Evolutionary conservation across 768 basidiomycete species (phyloP), one percentile per base, ranked within the genome.

Genomic region (Rubroboletus pulcherrimus): DNA sequence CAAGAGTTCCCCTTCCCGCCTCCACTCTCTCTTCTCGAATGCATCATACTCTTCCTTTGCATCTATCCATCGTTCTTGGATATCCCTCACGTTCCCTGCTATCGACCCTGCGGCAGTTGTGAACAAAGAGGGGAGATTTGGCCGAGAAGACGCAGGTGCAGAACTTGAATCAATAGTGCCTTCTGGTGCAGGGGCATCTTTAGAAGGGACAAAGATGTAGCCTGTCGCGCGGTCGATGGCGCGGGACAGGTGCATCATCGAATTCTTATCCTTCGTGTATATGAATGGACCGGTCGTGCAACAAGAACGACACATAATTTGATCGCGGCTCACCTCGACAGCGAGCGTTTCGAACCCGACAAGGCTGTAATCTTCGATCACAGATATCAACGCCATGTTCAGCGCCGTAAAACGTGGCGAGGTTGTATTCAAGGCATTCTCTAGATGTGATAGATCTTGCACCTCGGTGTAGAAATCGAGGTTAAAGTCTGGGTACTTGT

Each of bases 381-480:
- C 71, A 14, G 89, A 93, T 55, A 92, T 89, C 67, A 98, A 86
- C 0, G 90, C 88, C 80, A 89, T 84, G 69, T 98, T 98, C 43
- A 99, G 73, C 8, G 85, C 84, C 0, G 81, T 75, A 63, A 84
- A 97, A 38, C 85, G 84, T 1, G 87, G 84, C 0, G 88, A 81
- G 1, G 83, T 67, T 0, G 83, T 77, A 17, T 81, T 77, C 15
- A 98, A 81, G 0, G 83, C 75, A 58, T 86, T 87, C 60, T 91
- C 84, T 21, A 99, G 82, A 69, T 98, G 87, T 1, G 88, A 87
- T 0, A 99, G 78, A 67, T 99, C 96, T 71, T 97, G 94, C 0
- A 97, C 97, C 73, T 99, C 94, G 40, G 97, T 98, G 71, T 98
- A 98, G 71, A 91, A 99, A 61, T 93, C 91, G 30, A 99, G 86